Evolutionary conservation across 352 stramenopile genomes (phyloP), one percentile per base, ranked within the genome.

Genomic region (Pythium folliculosum): DNA sequence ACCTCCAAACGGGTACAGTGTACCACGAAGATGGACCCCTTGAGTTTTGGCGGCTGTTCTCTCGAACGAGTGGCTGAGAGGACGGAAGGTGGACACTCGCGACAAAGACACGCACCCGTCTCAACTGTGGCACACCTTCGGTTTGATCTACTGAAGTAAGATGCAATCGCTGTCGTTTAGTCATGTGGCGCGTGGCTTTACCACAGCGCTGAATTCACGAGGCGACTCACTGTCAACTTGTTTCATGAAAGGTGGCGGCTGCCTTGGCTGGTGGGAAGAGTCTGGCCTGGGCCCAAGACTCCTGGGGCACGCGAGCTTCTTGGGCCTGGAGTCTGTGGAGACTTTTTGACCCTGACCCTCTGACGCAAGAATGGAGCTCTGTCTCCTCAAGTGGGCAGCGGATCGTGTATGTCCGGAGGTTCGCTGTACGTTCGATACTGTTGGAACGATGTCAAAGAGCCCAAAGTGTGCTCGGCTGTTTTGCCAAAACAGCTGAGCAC

Each of bases 101-200:
- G 59, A 61, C 63, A 70, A 66, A 65, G 64, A 66, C 56, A 71
- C 45, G 56, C 50, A 60, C 23, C 51, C 3, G 32, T 67, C 23
- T 50, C 27, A 47, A 9, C 48, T 59, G 25, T 51, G 50, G 22
- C 5, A 37, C 25, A n/a, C n/a, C n/a, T n/a, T n/a, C n/a, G n/a
- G n/a, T n/a, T 16, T 2, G 35, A 60, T 58, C 43, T 54, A 72
- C 57, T 66, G 58, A 63, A 22, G 21, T 67, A 60, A 43, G 37
- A 22, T 53, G 3, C 22, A n/a, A 45, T 12, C 19, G n/a, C 44
- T 71, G 40, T 63, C 52, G 51, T 53, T 71, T 51, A 71, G 23
- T 65, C 59, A 66, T 63, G 22, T 48, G 35, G 25, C 37, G 65
- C 65, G 65, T 71, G 50, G 38, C 52, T 71, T 71, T 71, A 50